Evolutionary conservation across 2,329 filamentous ascomycete genomes (phyloP), one percentile per base, ranked within the genome.

Genomic region (Clarireedia monteithiana): DNA sequence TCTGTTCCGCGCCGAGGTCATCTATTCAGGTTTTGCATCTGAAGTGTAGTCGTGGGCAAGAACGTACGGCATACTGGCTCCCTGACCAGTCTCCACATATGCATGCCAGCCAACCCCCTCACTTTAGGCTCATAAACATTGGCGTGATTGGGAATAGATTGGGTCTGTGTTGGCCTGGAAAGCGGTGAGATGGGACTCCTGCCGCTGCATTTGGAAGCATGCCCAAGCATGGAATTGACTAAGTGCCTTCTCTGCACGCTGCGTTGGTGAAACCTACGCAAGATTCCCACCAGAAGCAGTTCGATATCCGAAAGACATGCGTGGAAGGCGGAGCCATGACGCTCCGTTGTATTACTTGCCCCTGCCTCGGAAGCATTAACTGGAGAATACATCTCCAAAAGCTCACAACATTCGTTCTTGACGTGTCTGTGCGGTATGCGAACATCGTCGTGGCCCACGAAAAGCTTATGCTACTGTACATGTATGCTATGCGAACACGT

Each of bases 11-110:
- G 17, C 53, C 47, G 36, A 55, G 24, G 36, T 50, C 39, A 7
- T 23, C 20, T 20, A 23, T 45, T 20, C n/a, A 6, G 42, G 39
- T 23, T 46, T 24, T 46, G 42, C 49, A 55, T 55, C 48, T 55
- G 46, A 48, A 50, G 23, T 40, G 47, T 55, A 50, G 38, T 55
- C 53, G 38, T 55, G 46, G 46, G 52, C 45, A 54, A 38, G 34
- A 40, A 48, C 44, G 24, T 54, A 44, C 20, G 53, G 46, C 46
- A 48, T 42, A 50, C 53, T 42, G n/a, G 20, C 50, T 26, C 17
- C 30, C 52, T 39, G 30, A 34, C 24, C 24, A 6, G 24, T 23
- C 45, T 45, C 45, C 15, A 20, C 10, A 20, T 53, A 20, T 53
- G 48, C 52, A 42, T 49, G 12, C 38, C 26, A 44, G 39, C 53